Evolutionary conservation across 495 filamentous ascomycete species (phyloP), one percentile per base, ranked within the genome.

Genomic region (Penicillium taxi): DNA sequence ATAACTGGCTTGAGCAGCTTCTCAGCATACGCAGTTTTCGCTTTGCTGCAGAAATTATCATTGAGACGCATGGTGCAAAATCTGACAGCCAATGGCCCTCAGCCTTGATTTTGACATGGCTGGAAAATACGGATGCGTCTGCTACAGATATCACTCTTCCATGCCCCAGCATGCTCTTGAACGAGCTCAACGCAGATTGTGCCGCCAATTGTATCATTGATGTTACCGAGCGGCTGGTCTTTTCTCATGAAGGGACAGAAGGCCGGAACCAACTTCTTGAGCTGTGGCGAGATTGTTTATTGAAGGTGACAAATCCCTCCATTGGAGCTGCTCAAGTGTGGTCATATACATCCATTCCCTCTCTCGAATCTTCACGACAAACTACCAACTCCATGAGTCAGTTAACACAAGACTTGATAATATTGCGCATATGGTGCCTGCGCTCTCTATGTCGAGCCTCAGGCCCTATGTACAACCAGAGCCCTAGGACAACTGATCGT

Each of bases 391-490:
- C 19, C 13, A n/a, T 25, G 9, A 16, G 19, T 20, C 23, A 13
- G 29, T n/a, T 5, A 14, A 9, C 18, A 24, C 53, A 47, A 5
- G 51, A 55, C 6, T 57, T 50, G 20, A 56, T 68, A 2, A 22
- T 66, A 1, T 9, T 59, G 16, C 63, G 66, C 16, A 35, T 70
- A 8, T 70, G 66, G 66, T 26, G 48, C 18, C 44, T 67, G 37
- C 52, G 55, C 16, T 49, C 48, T 0, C 35, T 70, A 16, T 53
- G 51, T 28, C 42, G 45, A 35, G 39, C 50, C 4, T 33, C 47
- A 24, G 47, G 44, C 8, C 50, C 48, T 26, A 39, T 52, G 38
- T 56, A 58, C 39, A 50, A 35, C 13, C 39, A 41, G 24, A 25
- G 25, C 9, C 6, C 26, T 5, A 46, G 40, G 27, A 32, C 37